phyloP scores from a whole-genome alignment of 179 eudicot genomes.

The Silene coronaria region DNA sequence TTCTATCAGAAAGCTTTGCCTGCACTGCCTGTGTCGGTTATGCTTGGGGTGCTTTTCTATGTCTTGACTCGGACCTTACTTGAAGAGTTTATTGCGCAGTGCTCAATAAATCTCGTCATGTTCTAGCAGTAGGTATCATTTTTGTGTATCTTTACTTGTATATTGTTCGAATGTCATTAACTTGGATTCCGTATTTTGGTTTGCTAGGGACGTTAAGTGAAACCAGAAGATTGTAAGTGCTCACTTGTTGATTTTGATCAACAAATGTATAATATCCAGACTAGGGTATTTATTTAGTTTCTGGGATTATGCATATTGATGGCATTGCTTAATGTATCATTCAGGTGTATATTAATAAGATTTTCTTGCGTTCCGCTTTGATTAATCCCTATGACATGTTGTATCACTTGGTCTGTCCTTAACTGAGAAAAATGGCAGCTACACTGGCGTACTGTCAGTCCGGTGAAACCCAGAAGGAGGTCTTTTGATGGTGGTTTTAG shows the following conservation, averaged over 20 bases:
- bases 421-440: neutral
- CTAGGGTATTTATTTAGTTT: neutral
- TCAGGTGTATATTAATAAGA: neutral
- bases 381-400: neutral
- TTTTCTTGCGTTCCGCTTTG: slow-evolving; percentile 1
- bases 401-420: neutral
- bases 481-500: neutral
- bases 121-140: slow-evolving; percentile 41
- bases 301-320: slow-evolving; percentile 3
- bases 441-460: neutral
- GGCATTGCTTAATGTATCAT: neutral
- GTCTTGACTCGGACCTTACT: slow-evolving; percentile 72
- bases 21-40: slow-evolving; percentile 81
- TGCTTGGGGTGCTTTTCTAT: slow-evolving; percentile 85
- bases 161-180: neutral
- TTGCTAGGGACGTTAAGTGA: neutral
- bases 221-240: neutral
- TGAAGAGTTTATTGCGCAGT: slow-evolving; percentile 70
- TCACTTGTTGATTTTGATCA: neutral
- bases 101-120: slow-evolving; percentile 78
- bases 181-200: neutral
- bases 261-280: neutral
- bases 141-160: slow-evolving; percentile 4
- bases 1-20: slow-evolving; percentile 91
- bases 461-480: too few relatives aligned